phyloP scores from a whole-genome alignment of 2,329 filamentous ascomycete species.

The Canariomyces notabilis region DNA sequence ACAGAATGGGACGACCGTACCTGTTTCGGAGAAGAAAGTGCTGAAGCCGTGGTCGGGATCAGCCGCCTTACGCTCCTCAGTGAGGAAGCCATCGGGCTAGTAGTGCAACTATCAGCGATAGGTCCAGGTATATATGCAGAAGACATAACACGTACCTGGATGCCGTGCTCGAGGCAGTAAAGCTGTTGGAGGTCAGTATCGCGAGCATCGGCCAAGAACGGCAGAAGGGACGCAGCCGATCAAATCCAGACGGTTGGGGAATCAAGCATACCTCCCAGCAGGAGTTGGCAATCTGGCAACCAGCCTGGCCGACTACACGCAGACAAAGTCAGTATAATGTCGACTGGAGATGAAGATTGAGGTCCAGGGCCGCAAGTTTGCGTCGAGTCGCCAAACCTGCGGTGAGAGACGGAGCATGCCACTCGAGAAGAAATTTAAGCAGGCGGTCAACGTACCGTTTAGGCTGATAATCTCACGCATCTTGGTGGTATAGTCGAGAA shows the following conservation, averaged over 20 bases:
- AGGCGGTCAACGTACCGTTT: conserved; percentile 25
- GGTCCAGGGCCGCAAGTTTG: conserved; percentile 3
- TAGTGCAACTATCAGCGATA: conserved; percentile 32
- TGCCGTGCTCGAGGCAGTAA: conserved; percentile 99
- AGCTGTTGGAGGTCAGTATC: conserved; percentile 55
- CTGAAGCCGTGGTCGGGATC: conserved; percentile 97
- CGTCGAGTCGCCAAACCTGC: conserved; percentile 9
- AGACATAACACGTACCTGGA: conserved; percentile 79
- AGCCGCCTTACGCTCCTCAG: conserved; percentile 90
- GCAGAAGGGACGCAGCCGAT: background rate
- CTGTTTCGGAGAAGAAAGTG: conserved; percentile 99
- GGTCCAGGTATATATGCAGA: conserved; percentile 15
- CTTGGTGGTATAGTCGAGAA: conserved; percentile 16
- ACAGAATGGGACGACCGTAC: conserved; percentile 48
- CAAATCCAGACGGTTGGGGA: conserved; percentile 5
- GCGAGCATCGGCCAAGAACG: background rate
- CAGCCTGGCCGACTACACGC: conserved; percentile 87
- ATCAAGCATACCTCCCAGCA: conserved; percentile 92
- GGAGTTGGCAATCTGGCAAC: conserved; percentile 99
- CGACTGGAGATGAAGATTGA: background rate
- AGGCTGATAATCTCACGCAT: conserved; percentile 29
- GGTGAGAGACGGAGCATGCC: conserved; percentile 10
- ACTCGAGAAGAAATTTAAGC: conserved; percentile 5
- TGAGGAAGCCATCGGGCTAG: conserved; percentile 96
- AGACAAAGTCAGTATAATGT: conserved; percentile 20